Conservation (phyloP, 73 alveolate genomes). For the Paramecium caudatum region DNA sequence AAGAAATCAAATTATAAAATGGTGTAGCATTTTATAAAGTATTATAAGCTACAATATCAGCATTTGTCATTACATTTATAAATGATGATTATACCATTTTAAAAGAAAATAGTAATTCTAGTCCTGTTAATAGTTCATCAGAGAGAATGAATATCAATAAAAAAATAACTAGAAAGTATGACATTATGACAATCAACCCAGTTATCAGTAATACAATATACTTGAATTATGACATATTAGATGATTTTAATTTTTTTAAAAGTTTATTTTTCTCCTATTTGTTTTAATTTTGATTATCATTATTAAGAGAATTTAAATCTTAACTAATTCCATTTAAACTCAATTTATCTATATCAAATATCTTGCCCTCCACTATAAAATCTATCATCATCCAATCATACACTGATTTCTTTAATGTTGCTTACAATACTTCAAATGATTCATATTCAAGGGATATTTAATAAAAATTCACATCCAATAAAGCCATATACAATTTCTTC, state of each 20-base stretch:
- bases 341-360: not conserved
- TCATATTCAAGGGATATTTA: not conserved
- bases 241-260: not conserved
- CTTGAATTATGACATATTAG: not conserved
- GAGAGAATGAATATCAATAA: not conserved
- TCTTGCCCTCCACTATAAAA: slow-evolving; percentile 6
- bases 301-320: not conserved
- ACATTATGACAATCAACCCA: not conserved
- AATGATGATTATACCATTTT: not conserved
- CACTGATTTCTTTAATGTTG: not conserved
- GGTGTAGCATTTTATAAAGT: not conserved
- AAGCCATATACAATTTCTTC: not conserved
- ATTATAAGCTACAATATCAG: not conserved
- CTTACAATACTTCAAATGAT: not conserved
- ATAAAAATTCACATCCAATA: not conserved
- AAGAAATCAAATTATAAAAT: not conserved
- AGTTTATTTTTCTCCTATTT: not conserved
- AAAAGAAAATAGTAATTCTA: not conserved
- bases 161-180: not conserved
- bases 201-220: not conserved
- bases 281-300: not conserved
- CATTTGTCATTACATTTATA: not conserved
- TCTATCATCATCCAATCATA: slow-evolving; percentile 45
- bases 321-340: not conserved
- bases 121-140: slow-evolving; percentile 15